phyloP scores from a whole-genome alignment of 2,329 filamentous ascomycete species.

The Elsinoe australis region DNA sequence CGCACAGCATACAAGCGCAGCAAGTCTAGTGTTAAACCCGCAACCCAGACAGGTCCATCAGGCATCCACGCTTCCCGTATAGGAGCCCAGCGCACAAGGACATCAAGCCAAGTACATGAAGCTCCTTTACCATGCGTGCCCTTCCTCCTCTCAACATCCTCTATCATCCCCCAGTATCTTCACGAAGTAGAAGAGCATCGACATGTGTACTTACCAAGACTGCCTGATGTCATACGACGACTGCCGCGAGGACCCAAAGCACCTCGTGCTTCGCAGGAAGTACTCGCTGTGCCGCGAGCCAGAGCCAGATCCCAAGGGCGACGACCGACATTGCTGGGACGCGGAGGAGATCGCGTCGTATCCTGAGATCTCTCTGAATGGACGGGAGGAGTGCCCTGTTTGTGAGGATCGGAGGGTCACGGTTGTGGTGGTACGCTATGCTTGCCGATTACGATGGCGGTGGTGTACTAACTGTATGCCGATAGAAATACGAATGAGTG shows the following conservation, averaged over 20 bases:
- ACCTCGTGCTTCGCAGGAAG: constrained; percentile 2
- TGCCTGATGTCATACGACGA: not conserved
- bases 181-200: not conserved
- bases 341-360: not conserved
- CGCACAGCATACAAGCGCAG: no score
- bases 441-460: not conserved
- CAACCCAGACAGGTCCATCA: no score
- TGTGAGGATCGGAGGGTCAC: not conserved
- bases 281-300: constrained; percentile 9
- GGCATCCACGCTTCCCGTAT: no score
- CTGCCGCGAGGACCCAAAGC: not conserved
- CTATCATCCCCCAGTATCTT: no score
- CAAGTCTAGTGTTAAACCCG: no score
- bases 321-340: constrained; percentile 11
- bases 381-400: not conserved
- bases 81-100: no score
- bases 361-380: constrained; percentile 3
- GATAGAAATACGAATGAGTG: not conserved
- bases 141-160: not conserved
- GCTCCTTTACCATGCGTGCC: no score
- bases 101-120: no score
- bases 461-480: not conserved
- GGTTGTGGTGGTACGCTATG: constrained; percentile 3
- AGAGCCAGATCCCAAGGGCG: not conserved
- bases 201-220: constrained; percentile 10